Evolutionary conservation across 2,329 filamentous ascomycete genomes (phyloP).

Genomic region (Cercospora beticola): DNA sequence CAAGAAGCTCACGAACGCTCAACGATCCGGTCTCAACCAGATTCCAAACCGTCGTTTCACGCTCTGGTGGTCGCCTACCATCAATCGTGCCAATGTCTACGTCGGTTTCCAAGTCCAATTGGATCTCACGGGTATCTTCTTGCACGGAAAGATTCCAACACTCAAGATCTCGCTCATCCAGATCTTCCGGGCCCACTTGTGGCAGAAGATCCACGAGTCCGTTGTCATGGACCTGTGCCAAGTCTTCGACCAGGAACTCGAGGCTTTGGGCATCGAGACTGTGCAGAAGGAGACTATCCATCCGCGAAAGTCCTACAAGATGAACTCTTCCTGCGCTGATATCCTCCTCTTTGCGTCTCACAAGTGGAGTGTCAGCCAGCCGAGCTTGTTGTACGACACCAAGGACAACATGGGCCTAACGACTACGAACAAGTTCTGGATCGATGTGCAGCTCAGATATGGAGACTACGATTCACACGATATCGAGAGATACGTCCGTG

Average conservation of each 20-base stretch:
- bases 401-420: conserved; percentile 93
- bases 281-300: conserved; percentile 99
- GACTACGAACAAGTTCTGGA: conserved; percentile 98
- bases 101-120: conserved; percentile 99
- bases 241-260: conserved; percentile 95
- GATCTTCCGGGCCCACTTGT: conserved; percentile 98
- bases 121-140: conserved; percentile 95
- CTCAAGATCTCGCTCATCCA: conserved; percentile 97
- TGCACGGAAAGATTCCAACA: conserved; percentile 98
- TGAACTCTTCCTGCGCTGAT: conserved; percentile 99
- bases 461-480: conserved; percentile 99
- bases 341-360: conserved; percentile 95
- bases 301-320: conserved; percentile 99
- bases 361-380: conserved; percentile 97
- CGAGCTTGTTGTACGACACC: conserved; percentile 90
- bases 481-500: conserved; percentile 94
- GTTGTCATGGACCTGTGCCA: conserved; percentile 99
- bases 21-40: conserved; percentile 93
- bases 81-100: conserved; percentile 76
- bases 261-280: conserved; percentile 92
- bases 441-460: conserved; percentile 94
- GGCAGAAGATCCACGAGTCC: conserved; percentile 99
- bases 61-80: conserved; percentile 79
- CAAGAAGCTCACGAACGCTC: conserved; percentile 97
- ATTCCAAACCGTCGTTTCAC: conserved; percentile 99